Percentiles rank a stretch among this genome's conserved stretches.
phyloP scores from a whole-genome alignment of 2,329 filamentous ascomycete genomes.

The Cladophialophora yegresii region DNA sequence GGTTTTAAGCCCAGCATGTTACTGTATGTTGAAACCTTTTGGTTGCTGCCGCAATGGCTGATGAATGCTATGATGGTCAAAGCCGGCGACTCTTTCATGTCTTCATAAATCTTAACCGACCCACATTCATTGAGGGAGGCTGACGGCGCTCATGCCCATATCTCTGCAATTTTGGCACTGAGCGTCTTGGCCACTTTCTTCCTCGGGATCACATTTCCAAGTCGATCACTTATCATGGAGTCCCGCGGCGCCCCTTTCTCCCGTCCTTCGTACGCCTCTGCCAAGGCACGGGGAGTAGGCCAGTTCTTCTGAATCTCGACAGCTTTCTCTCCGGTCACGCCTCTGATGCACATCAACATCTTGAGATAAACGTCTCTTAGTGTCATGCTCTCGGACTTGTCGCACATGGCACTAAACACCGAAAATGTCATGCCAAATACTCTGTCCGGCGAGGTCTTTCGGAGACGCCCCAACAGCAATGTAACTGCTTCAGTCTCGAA shows the following conservation, averaged over 20 bases:
- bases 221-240: conserved; percentile 60
- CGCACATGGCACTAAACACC: conserved; percentile 70
- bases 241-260: conserved; percentile 49
- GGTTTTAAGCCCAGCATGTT: not conserved
- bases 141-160: conserved; percentile 33
- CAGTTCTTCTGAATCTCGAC: conserved; percentile 77
- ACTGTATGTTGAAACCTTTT: not conserved
- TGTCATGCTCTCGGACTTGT: conserved; percentile 73
- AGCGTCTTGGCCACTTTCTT: conserved; percentile 68
- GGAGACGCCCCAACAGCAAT: conserved; percentile 62
- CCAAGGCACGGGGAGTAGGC: conserved; percentile 70
- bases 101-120: not conserved
- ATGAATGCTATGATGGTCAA: not conserved
- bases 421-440: conserved; percentile 70
- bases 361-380: conserved; percentile 75
- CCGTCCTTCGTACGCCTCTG: conserved; percentile 65
- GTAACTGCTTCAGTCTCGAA: conserved; percentile 64
- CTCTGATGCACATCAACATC: conserved; percentile 80
- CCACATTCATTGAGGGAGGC: not conserved
- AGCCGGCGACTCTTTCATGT: not conserved
- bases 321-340: conserved; percentile 75
- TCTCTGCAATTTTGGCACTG: conserved; percentile 57
- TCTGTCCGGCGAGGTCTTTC: conserved; percentile 52
- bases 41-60: not conserved
- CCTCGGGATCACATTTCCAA: conserved; percentile 60